These are phyloP conservation scores for Plectranthus barbatus DNA, from an alignment of 257 asterid species.

Conservation along the genomic window DNA sequence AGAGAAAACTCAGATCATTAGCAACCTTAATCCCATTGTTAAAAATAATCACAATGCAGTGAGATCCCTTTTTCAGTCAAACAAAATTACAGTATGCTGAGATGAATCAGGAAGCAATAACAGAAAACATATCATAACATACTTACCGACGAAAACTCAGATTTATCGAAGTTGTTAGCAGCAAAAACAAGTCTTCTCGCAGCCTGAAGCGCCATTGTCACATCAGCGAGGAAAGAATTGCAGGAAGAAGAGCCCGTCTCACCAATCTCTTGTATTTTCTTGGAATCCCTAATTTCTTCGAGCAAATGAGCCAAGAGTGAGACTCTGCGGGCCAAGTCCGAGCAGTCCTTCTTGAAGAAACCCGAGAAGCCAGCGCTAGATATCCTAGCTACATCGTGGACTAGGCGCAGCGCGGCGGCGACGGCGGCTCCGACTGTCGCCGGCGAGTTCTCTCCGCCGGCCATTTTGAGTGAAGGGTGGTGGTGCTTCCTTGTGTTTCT, in stretches of 20 bases:
- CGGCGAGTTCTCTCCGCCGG: slow-evolving; percentile 33
- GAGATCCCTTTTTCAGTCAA: neutral
- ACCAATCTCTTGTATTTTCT: slow-evolving; percentile 3
- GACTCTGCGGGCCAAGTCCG: slow-evolving; percentile 68
- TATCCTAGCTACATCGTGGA: slow-evolving; percentile 57
- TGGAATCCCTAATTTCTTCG: slow-evolving; percentile 70
- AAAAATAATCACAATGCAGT: neutral
- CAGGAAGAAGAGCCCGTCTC: slow-evolving; percentile 31
- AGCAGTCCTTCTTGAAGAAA: slow-evolving; percentile 71
- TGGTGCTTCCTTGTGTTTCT: neutral
- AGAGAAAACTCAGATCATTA: slow-evolving; percentile 1
- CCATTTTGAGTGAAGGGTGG: slow-evolving; percentile 32
- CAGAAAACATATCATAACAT: neutral
- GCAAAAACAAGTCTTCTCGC: slow-evolving; percentile 41
- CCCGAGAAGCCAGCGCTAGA: slow-evolving; percentile 62
- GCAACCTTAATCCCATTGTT: neutral
- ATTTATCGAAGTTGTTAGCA: slow-evolving; percentile 32
- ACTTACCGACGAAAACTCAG: slow-evolving; percentile 38
- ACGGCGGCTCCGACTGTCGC: slow-evolving; percentile 18
- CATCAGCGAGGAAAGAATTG: slow-evolving; percentile 52
- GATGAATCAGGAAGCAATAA: neutral
- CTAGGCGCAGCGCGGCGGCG: slow-evolving; percentile 39
- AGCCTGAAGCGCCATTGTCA: slow-evolving; percentile 39
- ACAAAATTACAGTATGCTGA: neutral
- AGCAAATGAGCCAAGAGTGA: slow-evolving; percentile 70